Conservation (phyloP, 1,139 yeast genomes). For the Hemisphaericaspora lyxosophila region DNA sequence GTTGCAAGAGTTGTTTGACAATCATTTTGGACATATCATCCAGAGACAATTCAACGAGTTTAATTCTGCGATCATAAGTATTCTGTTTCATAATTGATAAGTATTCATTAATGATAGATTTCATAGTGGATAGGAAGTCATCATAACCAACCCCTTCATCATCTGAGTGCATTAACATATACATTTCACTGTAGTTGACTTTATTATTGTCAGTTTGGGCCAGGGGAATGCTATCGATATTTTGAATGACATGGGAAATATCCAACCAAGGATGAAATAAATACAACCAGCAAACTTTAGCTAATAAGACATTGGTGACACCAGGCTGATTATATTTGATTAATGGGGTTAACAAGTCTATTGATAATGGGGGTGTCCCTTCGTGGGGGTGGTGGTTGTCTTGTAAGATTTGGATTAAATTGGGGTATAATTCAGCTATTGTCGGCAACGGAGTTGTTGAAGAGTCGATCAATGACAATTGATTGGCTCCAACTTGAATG, state of each 20-base stretch:
- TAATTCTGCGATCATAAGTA: neutral
- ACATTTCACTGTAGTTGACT: neutral
- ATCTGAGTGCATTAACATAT: constrained; percentile 5
- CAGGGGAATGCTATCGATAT: constrained; percentile 6
- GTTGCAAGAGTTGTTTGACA: neutral
- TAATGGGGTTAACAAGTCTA: constrained; percentile 9
- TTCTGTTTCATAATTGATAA: neutral
- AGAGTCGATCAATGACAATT: constrained; percentile 3
- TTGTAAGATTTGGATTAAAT: neutral
- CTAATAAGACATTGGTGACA: constrained; percentile 3
- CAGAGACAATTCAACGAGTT: neutral
- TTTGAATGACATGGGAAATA: neutral
- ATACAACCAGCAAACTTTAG: constrained; percentile 11
- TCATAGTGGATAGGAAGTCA: neutral
- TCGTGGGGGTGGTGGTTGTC: neutral
- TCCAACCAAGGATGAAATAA: constrained; percentile 9
- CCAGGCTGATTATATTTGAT: constrained; percentile 1
- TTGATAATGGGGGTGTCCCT: neutral
- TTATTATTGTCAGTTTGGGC: constrained; percentile 9
- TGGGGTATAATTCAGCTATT: neutral
- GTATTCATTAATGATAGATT: neutral
- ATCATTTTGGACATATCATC: neutral
- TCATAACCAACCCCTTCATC: neutral
- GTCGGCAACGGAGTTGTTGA: neutral
- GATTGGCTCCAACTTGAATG: neutral